Conservation (phyloP, 2,329 filamentous ascomycete genomes). For the Periglandula ipomoeae region DNA sequence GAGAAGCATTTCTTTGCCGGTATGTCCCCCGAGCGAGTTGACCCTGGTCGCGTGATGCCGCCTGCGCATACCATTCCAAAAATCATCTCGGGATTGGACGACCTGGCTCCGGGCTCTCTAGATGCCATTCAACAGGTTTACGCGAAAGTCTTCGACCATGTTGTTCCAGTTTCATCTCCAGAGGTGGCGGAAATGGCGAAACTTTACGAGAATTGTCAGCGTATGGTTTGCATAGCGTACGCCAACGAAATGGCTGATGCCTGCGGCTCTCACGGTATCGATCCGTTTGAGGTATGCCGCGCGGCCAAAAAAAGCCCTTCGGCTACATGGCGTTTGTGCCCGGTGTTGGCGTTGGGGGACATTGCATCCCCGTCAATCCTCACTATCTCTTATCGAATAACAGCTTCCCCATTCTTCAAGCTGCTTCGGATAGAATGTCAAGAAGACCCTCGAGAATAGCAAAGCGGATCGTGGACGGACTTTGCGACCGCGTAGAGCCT, state of each 20-base stretch:
- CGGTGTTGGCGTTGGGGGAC: slow-evolving; percentile 42
- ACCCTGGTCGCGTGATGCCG: slow-evolving; percentile 36
- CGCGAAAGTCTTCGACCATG: slow-evolving; percentile 33
- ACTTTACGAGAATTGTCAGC: slow-evolving; percentile 49
- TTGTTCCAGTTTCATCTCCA: slow-evolving; percentile 39
- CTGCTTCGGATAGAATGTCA: slow-evolving; percentile 34
- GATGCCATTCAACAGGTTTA: slow-evolving; percentile 36
- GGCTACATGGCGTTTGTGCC: slow-evolving; percentile 40
- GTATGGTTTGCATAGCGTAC: slow-evolving; percentile 45
- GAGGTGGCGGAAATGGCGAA: slow-evolving; percentile 52
- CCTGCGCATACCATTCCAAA: slow-evolving; percentile 38
- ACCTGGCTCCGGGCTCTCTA: slow-evolving; percentile 34
- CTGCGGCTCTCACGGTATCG: slow-evolving; percentile 33
- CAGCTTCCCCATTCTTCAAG: slow-evolving; percentile 35
- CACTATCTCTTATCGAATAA: slow-evolving; percentile 41
- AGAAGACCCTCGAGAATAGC: slow-evolving; percentile 31
- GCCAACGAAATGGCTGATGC: slow-evolving; percentile 49
- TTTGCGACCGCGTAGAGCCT: slow-evolving; percentile 13
- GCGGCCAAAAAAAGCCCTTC: slow-evolving; percentile 44
- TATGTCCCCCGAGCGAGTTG: slow-evolving; percentile 45
- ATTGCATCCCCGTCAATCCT: slow-evolving; percentile 48
- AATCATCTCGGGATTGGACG: slow-evolving; percentile 42
- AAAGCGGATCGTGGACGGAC: slow-evolving; percentile 22
- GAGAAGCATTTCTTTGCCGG: slow-evolving; percentile 33
- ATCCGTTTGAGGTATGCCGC: slow-evolving; percentile 39